Conservation (phyloP, 73 alveolate genomes). For the Stentor roeselii region DNA sequence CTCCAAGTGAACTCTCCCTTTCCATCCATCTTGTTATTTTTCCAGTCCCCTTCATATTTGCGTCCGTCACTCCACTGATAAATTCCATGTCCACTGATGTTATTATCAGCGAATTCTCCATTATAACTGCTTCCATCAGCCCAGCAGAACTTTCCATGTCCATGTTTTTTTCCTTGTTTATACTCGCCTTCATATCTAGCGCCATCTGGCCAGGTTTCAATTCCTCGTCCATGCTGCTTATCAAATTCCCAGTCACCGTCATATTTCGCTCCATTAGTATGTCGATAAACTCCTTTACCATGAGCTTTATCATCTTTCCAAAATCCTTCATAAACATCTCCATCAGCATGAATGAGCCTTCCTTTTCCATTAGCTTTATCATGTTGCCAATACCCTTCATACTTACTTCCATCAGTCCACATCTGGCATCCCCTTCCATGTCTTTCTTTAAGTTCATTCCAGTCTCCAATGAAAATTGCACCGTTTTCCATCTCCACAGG, state of each 20-base stretch:
- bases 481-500: conserved; percentile 27
- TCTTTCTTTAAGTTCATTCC: conserved; percentile 28
- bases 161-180: conserved; percentile 58
- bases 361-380: conserved; percentile 44
- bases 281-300: conserved; percentile 43
- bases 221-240: conserved; percentile 76
- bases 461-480: conserved; percentile 30
- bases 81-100: conserved; percentile 71
- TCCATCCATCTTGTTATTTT: conserved; percentile 69
- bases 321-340: conserved; percentile 45
- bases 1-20: conserved; percentile 73
- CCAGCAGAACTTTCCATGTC: conserved; percentile 54
- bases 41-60: conserved; percentile 72
- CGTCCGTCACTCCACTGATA: conserved; percentile 80
- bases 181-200: conserved; percentile 71
- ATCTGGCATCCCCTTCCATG: conserved; percentile 36
- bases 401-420: conserved; percentile 39
- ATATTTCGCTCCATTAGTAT: conserved; percentile 43
- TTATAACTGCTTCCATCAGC: conserved; percentile 58
- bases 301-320: conserved; percentile 43
- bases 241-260: conserved; percentile 51
- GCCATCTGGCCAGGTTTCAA: conserved; percentile 74
- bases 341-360: conserved; percentile 36
- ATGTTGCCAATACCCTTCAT: conserved; percentile 46
- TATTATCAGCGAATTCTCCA: conserved; percentile 69